Conservation (phyloP, 2,329 filamentous ascomycete species). For the Neopestalotiopsis clavispora region DNA sequence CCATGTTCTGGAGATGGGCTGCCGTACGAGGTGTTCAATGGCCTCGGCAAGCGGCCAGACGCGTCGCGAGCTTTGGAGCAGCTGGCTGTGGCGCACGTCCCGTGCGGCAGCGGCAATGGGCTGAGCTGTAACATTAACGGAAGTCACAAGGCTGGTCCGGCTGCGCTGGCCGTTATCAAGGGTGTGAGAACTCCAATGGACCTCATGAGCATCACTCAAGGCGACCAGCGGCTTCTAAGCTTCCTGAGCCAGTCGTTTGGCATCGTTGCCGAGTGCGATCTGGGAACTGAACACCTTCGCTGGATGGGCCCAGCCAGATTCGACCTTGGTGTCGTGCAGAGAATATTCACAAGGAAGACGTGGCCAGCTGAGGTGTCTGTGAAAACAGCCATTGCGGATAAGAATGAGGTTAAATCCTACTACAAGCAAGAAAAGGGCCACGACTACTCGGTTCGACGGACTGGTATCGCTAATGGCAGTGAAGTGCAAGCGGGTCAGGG, state of each 20-base stretch:
- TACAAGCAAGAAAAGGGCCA: constrained; percentile 55
- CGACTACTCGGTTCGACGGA: constrained; percentile 31
- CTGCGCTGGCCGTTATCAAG: constrained; percentile 86
- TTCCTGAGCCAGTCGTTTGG: constrained; percentile 92
- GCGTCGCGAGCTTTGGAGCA: constrained; percentile 75
- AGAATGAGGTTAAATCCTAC: constrained; percentile 73
- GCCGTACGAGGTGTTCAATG: constrained; percentile 94
- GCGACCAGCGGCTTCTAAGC: constrained; percentile 73
- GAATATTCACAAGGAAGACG: constrained; percentile 74
- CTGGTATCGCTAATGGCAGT: constrained; percentile 23
- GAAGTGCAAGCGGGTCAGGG: constrained; percentile 48
- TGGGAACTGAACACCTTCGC: constrained; percentile 87
- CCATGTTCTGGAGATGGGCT: constrained; percentile 93
- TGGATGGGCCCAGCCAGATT: constrained; percentile 93
- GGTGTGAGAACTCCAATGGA: constrained; percentile 85
- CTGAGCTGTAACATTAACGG: constrained; percentile 91
- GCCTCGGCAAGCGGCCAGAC: constrained; percentile 77
- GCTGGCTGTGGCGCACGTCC: constrained; percentile 84
- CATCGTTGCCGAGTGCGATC: constrained; percentile 86
- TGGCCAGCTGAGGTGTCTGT: constrained; percentile 91
- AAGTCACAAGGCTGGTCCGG: constrained; percentile 73
- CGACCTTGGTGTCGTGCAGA: constrained; percentile 79
- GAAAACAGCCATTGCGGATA: constrained; percentile 80
- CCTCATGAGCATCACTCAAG: constrained; percentile 86
- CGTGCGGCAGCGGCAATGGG: constrained; percentile 92